A percentile compares a stretch with the other conserved stretches of the same genome.
These are phyloP conservation scores for Magnusiomyces sp. DNA, from an alignment of 1,139 yeast species.

Conservation along the genomic window DNA sequence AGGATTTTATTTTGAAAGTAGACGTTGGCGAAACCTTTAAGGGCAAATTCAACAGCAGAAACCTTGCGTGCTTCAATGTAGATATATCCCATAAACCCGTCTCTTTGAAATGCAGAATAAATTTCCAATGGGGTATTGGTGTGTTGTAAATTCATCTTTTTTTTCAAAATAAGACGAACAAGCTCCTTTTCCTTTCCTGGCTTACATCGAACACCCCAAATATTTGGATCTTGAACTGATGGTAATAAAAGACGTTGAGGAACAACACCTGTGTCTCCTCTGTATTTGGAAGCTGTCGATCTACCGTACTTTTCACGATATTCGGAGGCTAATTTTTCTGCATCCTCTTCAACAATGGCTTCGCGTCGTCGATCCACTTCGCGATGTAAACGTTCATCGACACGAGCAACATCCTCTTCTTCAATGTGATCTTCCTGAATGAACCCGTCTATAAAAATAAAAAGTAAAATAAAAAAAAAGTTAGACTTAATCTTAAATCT, in stretches of 20 bases:
- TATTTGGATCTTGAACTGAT: constrained; percentile 91
- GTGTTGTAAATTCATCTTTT: constrained; percentile 60
- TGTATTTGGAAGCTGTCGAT: constrained; percentile 68
- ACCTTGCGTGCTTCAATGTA: constrained; percentile 92
- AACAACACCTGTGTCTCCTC: constrained; percentile 83
- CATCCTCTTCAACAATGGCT: constrained; percentile 88
- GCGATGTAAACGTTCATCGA: constrained; percentile 69
- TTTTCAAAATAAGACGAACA: constrained; percentile 75
- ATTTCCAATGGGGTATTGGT: constrained; percentile 59
- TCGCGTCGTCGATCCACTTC: constrained; percentile 87
- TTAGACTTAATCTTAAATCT: not conserved
- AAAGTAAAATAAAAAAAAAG: constrained; percentile 7
- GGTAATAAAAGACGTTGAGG: constrained; percentile 92
- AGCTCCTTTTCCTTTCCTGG: constrained; percentile 90
- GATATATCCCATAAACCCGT: constrained; percentile 81
- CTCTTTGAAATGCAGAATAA: constrained; percentile 90
- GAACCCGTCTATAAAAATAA: constrained; percentile 30
- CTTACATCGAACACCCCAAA: constrained; percentile 91
- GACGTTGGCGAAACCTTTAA: constrained; percentile 82
- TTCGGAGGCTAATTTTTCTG: constrained; percentile 87
- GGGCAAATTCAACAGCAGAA: constrained; percentile 83
- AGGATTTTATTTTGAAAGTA: constrained; percentile 61
- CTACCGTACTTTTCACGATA: constrained; percentile 90
- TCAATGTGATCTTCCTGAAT: constrained; percentile 47
- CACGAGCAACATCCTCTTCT: constrained; percentile 42